Conservation (phyloP, 2,329 filamentous ascomycete species). For the Curvularia verruculosa region DNA sequence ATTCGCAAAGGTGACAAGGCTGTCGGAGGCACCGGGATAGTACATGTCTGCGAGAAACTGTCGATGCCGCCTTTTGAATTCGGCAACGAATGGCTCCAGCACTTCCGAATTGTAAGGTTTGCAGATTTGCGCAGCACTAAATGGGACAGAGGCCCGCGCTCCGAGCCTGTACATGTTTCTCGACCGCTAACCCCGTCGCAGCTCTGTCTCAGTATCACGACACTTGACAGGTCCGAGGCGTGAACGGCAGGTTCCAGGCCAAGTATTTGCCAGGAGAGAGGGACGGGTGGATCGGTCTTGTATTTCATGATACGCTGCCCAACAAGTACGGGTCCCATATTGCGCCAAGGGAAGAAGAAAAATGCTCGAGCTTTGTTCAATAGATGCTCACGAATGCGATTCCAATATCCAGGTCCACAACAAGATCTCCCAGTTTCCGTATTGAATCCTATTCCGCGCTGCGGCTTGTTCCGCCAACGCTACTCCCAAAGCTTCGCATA, state of each 20-base stretch:
- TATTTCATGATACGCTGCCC: neutral
- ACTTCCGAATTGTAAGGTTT: neutral
- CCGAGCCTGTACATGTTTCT: neutral
- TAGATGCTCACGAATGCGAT: slow-evolving; percentile 4
- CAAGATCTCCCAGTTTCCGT: neutral
- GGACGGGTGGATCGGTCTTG: neutral
- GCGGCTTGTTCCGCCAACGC: slow-evolving; percentile 1
- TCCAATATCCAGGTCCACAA: slow-evolving; percentile 5
- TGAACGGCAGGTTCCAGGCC: neutral
- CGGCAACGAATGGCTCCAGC: neutral
- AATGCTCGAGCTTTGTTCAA: slow-evolving; percentile 13
- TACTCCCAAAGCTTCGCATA: slow-evolving; percentile 11
- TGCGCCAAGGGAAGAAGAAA: neutral
- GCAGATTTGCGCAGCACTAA: neutral
- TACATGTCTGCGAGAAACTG: neutral
- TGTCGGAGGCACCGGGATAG: neutral
- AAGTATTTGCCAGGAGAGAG: neutral
- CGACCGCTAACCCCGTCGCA: neutral
- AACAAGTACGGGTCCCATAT: neutral
- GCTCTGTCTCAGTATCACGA: neutral
- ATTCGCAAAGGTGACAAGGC: neutral
- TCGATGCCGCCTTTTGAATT: neutral
- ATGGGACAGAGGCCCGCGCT: neutral
- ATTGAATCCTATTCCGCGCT: neutral
- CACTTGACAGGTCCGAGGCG: neutral